These are phyloP conservation scores for Brassica cretica DNA, from an alignment of 345 rosid genomes.

Conservation along the genomic window DNA sequence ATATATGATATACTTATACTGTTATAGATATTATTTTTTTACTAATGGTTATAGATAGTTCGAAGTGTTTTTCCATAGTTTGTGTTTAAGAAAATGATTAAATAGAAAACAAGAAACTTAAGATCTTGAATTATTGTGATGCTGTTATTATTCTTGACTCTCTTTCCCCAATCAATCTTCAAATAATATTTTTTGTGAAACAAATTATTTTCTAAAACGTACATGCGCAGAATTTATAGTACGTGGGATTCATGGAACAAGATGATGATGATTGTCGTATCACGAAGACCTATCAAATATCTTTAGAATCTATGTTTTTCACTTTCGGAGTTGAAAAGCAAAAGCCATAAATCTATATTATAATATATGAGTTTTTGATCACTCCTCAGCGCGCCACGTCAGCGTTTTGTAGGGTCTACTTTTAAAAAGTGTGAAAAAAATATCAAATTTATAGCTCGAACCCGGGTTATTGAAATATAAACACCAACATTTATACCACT, in stretches of 20 bases:
- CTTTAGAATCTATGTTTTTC: slow-evolving; percentile 36
- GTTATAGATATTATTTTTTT: too few relatives aligned
- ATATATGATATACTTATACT: too few relatives aligned
- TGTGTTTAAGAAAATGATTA: neutral
- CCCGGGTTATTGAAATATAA: too few relatives aligned
- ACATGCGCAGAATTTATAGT: slow-evolving; percentile 18
- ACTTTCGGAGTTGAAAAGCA: slow-evolving; percentile 27
- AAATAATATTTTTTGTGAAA: neutral
- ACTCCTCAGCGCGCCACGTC: too few relatives aligned
- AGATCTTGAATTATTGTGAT: slow-evolving; percentile 8
- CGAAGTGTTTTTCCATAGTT: too few relatives aligned
- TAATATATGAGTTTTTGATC: too few relatives aligned
- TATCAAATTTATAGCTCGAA: too few relatives aligned
- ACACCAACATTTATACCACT: too few relatives aligned
- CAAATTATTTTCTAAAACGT: neutral
- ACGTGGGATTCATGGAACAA: slow-evolving; percentile 36
- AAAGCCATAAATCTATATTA: slow-evolving; percentile 9
- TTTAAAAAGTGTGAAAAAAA: too few relatives aligned
- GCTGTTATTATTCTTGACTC: neutral
- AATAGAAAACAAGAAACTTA: neutral
- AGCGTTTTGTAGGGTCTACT: too few relatives aligned
- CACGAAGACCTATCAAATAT: slow-evolving; percentile 38
- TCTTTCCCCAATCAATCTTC: neutral
- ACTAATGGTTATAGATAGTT: too few relatives aligned
- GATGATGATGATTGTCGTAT: slow-evolving; percentile 41